phyloP scores from a whole-genome alignment of 169 alveolate genomes.

The Eimeria necatrix region DNA sequence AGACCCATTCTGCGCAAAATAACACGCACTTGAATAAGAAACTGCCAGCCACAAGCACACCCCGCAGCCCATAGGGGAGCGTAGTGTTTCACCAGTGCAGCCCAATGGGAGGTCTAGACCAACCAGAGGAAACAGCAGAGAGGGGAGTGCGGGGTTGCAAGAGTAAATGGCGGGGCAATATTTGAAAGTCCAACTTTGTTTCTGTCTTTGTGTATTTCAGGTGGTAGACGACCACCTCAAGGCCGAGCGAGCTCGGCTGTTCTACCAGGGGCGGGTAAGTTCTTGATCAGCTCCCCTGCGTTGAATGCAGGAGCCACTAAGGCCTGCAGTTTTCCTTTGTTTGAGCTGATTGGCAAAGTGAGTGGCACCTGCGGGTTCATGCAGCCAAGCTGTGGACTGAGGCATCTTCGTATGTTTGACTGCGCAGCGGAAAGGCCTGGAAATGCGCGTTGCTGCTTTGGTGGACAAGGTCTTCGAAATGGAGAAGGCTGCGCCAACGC shows the following conservation, averaged over 20 bases:
- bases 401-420: neutral
- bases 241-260: neutral
- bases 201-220: neutral
- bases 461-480: slow-evolving; percentile 30
- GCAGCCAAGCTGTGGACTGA: neutral
- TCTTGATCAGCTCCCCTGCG: too few relatives aligned
- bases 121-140: too few relatives aligned
- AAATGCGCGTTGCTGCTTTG: slow-evolving; percentile 11
- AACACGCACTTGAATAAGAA: neutral
- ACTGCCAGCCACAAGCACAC: neutral
- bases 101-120: neutral
- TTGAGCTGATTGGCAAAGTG: neutral
- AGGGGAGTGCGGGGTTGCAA: too few relatives aligned
- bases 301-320: too few relatives aligned
- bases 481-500: slow-evolving; percentile 6
- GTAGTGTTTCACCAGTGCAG: neutral
- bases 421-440: slow-evolving; percentile 11
- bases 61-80: neutral
- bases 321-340: neutral
- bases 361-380: neutral
- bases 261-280: neutral
- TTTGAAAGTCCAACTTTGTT: neutral
- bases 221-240: slow-evolving; percentile 8
- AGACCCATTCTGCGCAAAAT: neutral
- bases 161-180: too few relatives aligned